Evolutionary conservation across 148 eudicot species (phyloP).

Genomic region (Dianthus caryophyllus): DNA sequence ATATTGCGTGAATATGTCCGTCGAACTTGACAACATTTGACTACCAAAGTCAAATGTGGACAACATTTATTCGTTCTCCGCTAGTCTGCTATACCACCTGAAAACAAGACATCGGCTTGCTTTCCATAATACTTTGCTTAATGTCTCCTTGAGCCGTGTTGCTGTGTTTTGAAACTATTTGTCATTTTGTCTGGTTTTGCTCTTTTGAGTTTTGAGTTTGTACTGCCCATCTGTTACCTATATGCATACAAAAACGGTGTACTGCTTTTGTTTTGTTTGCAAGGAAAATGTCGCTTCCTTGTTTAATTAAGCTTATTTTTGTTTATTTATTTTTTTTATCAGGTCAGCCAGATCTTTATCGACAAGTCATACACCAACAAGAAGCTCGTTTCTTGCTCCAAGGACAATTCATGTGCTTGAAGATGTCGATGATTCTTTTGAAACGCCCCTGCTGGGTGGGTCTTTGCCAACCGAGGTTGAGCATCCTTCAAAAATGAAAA

Average conservation of each 20-base stretch:
- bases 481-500: conserved; percentile 40
- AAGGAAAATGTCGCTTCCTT: neutral
- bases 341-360: conserved; percentile 78
- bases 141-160: neutral
- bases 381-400: conserved; percentile 34
- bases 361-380: conserved; percentile 53
- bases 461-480: conserved; percentile 31
- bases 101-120: neutral
- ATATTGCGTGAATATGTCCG: too few species aligned
- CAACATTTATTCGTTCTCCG: neutral
- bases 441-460: conserved; percentile 58
- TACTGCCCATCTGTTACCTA: neutral
- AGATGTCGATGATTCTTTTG: conserved; percentile 24
- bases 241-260: neutral
- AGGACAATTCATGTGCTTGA: conserved; percentile 24
- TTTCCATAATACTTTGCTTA: neutral
- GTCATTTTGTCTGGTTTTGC: neutral
- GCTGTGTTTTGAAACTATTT: neutral
- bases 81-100: neutral
- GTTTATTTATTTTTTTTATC: conserved; percentile 5
- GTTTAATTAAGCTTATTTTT: neutral
- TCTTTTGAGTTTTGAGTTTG: too few species aligned
- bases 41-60: too few species aligned
- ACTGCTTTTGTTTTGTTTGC: neutral
- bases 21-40: too few species aligned